These are phyloP conservation scores for Mariannaea elegans DNA, from an alignment of 2,329 filamentous ascomycete species.

Conservation along the genomic window DNA sequence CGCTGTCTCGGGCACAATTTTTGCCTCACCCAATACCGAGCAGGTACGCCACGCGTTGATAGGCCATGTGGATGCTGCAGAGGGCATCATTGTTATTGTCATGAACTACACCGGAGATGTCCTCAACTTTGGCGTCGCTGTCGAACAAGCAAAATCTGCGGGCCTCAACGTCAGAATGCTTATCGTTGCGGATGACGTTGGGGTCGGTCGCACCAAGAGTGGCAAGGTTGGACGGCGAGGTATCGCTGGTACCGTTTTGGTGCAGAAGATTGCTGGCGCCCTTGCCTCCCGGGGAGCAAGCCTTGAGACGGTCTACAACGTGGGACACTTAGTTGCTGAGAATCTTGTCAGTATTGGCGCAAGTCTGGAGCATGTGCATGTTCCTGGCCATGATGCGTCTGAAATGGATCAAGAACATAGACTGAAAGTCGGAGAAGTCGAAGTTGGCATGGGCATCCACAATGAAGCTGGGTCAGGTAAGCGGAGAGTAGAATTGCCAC, in stretches of 20 bases:
- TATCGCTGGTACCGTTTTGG: constrained; percentile 71
- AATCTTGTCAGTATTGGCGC: constrained; percentile 37
- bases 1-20: constrained; percentile 72
- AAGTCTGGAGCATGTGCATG: constrained; percentile 57
- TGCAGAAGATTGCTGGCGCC: constrained; percentile 72
- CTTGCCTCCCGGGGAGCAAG: background rate
- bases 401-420: constrained; percentile 8
- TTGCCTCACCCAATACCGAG: constrained; percentile 70
- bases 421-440: constrained; percentile 63
- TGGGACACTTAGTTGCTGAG: background rate
- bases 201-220: constrained; percentile 67
- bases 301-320: background rate
- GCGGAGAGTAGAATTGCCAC: background rate
- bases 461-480: constrained; percentile 27
- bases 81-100: constrained; percentile 61
- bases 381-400: constrained; percentile 51
- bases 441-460: constrained; percentile 53
- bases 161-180: constrained; percentile 70
- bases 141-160: constrained; percentile 66
- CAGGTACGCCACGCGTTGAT: constrained; percentile 54
- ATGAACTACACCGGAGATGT: constrained; percentile 73
- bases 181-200: constrained; percentile 72
- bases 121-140: constrained; percentile 72
- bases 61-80: background rate
- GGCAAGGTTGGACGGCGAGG: constrained; percentile 68